Base-by-base conservation (phyloP, 2,329 filamentous ascomycete genomes). In the Sarocladiaceae sp. region DNA sequence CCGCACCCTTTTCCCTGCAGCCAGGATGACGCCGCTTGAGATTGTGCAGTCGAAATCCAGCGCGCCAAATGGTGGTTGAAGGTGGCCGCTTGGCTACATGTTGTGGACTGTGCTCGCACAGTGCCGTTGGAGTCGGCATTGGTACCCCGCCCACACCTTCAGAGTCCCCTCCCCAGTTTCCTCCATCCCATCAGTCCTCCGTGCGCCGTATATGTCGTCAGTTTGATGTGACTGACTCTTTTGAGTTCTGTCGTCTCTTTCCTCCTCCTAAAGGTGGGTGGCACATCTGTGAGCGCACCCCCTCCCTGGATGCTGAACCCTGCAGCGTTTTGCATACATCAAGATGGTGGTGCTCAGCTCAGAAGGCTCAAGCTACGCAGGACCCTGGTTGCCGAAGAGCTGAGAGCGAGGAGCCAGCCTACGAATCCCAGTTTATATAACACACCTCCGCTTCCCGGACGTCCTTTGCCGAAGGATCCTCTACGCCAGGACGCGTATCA, bases 171-270 rank as follows among this genome's bases (percentile, higher is more conserved):
- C 7, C 19, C 23, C n/a, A n/a, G n/a, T n/a, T 29, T 15, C 37
- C 16, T 15, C 13, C 24, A 11, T 29, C 37, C 23, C 13, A 9
- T 26, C 37, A 9, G 18, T 24, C 3, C 11, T 24, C 34, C 13
- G 7, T 19, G 4, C 19, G 21, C 33, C 33, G 15, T 19, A 15
- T 19, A 35, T 35, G 33, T 35, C 33, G 33, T 35, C 33, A 35
- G 13, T 35, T 19, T 35, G 21, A 20, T 18, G 23, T 6, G 11
- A 15, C 16, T 24, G 5, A 15, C 21, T 10, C 19, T 21, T n/a
- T n/a, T n/a, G 34, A 5, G 3, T 21, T 21, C 23, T 29, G 37
- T 41, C 37, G 37, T 41, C 37, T 41, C 37, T 41, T 41, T 15
- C 19, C 37, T 41, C 37, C 11, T 39, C 26, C 4, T 26, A 27